phyloP scores from a whole-genome alignment of 345 rosid species.

The Barbarea vulgaris region DNA sequence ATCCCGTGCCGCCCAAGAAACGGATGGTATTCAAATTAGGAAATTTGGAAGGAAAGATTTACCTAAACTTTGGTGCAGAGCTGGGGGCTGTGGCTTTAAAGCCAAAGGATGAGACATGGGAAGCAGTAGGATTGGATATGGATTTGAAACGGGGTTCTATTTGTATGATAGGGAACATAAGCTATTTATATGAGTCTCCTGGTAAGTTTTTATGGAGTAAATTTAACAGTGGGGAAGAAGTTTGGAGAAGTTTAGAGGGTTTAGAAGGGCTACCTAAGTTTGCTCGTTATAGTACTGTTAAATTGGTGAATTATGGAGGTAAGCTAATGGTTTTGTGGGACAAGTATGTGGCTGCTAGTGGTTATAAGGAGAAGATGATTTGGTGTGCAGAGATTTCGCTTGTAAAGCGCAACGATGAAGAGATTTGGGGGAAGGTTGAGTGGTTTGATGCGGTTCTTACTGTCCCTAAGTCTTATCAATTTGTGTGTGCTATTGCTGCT shows the following conservation, averaged over 20 bases:
- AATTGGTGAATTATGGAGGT: constrained; percentile 45
- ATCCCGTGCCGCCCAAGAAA: not conserved
- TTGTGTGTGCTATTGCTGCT: no score
- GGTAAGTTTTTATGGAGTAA: constrained; percentile 6
- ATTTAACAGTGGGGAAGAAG: not conserved
- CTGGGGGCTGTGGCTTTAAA: not conserved
- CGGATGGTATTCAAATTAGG: not conserved
- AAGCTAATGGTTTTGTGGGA: constrained; percentile 78
- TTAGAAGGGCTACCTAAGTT: constrained; percentile 55
- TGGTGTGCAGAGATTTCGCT: constrained; percentile 73
- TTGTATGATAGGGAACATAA: no score
- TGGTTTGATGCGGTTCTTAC: no score
- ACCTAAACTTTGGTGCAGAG: no score
- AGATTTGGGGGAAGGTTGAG: no score
- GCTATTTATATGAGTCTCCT: no score
- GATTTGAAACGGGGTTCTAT: no score
- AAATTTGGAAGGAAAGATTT: not conserved
- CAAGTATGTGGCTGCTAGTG: constrained; percentile 27
- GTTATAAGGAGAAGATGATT: constrained; percentile 40
- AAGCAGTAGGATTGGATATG: no score
- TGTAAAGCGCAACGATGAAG: constrained; percentile 42
- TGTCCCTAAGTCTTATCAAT: no score
- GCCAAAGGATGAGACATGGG: constrained; percentile 33
- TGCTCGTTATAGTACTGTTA: constrained; percentile 47
- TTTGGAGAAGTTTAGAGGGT: constrained; percentile 61